Conservation (phyloP, 352 stramenopile species). For the Pseudoperonospora humuli region DNA sequence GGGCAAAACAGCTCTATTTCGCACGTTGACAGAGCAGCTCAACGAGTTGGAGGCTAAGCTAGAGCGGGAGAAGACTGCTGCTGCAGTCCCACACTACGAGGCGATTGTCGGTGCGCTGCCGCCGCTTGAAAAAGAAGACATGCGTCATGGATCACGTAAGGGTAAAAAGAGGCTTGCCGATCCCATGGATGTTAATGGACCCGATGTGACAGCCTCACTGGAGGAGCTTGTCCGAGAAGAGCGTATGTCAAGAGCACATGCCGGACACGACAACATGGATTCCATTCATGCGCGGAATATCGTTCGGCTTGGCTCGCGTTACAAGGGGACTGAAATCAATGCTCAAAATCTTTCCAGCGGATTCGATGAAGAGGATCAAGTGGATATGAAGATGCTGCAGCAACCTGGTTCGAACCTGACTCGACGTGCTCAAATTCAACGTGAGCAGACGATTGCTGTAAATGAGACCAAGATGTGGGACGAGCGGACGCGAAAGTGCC, state of each 20-base stretch:
- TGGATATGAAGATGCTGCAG: slow-evolving; percentile 59
- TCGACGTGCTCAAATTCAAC: slow-evolving; percentile 44
- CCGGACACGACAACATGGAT: slow-evolving; percentile 60
- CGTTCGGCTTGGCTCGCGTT: slow-evolving; percentile 58
- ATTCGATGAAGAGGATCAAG: slow-evolving; percentile 76
- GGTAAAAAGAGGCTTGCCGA: slow-evolving; percentile 51
- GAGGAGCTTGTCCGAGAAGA: slow-evolving; percentile 78
- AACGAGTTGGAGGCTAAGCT: slow-evolving; percentile 71
- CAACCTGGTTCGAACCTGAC: slow-evolving; percentile 43
- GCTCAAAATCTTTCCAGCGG: slow-evolving; percentile 57
- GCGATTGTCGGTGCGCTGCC: slow-evolving; percentile 48
- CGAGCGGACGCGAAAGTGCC: slow-evolving; percentile 54
- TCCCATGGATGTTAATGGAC: slow-evolving; percentile 5
- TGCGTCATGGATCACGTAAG: slow-evolving; percentile 46
- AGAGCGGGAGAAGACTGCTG: slow-evolving; percentile 30
- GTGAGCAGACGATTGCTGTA: slow-evolving; percentile 41
- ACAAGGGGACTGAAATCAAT: slow-evolving; percentile 62
- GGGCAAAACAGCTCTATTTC: slow-evolving; percentile 68
- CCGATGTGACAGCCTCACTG: slow-evolving; percentile 34
- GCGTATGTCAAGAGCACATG: slow-evolving; percentile 39
- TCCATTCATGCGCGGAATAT: slow-evolving; percentile 62
- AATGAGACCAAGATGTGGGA: slow-evolving; percentile 66
- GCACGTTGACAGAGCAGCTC: slow-evolving; percentile 63
- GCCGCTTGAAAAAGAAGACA: slow-evolving; percentile 61
- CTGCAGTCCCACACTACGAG: slow-evolving; percentile 51